Base-by-base conservation (phyloP, 2,329 filamentous ascomycete genomes). In the Botryotinia globosa region DNA sequence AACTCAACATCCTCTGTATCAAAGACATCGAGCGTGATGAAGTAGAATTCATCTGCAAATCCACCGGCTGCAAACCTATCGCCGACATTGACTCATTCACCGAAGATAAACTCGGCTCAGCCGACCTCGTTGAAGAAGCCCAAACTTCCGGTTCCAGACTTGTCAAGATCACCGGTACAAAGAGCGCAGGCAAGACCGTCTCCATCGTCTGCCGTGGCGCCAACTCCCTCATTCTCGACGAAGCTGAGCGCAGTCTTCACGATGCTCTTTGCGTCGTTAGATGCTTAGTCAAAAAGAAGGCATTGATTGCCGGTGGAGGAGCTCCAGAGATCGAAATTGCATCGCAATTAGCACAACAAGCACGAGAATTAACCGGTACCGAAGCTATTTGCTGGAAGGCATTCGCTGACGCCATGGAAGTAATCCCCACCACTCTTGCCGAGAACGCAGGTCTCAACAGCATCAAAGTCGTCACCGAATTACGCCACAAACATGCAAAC, bases 21-120 rank as follows among this genome's bases (percentile, higher is more conserved):
- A 99, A 98, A 87, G 96, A 99, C 77, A 97, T 99, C 79, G 96
- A 99, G 87, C 91, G 96, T 75, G 96, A 99, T 80, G 96, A 99
- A 84, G 94, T 99, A 74, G 96, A 99, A 83, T 99, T 99, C 84
- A 93, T 99, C 83, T 98, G 95, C 92, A 99, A 98, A 85, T 97
- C 93, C 75, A 97, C 95, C 51, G 96, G 96, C 79, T 99, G 96
- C 90, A 99, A 99, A 86, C 96, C 96, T 68, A 96, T 99, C 80
- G 96, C 96, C 78, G 97, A 99, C 81, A 92, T 99, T 80, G 96
- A 99, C 83, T 97, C 94, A 20, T 99, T 99, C 85, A 96, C 94
- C 29, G 96, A 99, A 84, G 96, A 99, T 84, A 99, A 98, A 87
- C 90, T 99, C 72, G 96, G 94, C 76, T 92, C 90, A 59, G 96